Base-by-base conservation (phyloP, 768 basidiomycete species). In the Boletellus sp. region DNA sequence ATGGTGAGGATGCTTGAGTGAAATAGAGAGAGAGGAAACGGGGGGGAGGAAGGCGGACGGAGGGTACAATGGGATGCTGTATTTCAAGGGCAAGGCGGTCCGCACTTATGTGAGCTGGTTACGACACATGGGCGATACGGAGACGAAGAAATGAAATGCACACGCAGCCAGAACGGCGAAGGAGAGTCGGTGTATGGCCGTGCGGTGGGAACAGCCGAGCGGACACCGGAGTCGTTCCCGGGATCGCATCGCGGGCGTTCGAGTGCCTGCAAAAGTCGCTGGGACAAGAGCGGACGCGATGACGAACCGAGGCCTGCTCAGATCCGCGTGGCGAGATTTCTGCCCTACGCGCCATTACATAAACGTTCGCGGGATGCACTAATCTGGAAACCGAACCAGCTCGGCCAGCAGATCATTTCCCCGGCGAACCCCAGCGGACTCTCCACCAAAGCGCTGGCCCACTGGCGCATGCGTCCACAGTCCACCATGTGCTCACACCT, bases 71-170 rank as follows among this genome's bases (percentile, higher is more conserved):
- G 38, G 19, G 3, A 4, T 2, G 31, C 40, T 31, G 23, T 45
- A 38, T 61, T 62, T 66, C 37, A 52, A 62, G 28, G 52, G 22
- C 26, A 16, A 19, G 34, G n/a, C 2, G 23, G 55, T 48, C 47
- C 31, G 56, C 49, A 19, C 23, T 43, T 24, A 24, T 28, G n/a
- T 39, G 19, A 39, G 37, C 19, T 11, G 12, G 12, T 12, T 22
- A 22, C 38, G 20, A 39, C 20, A 20, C 20, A 39, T 28, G 28
- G 28, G 38, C 20, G 19, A 39, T 39, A 20, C 20, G 2, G 38
- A 11, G 20, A 20, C 20, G 5, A 19, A 38, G 20, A 3, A 20
- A 39, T 20, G 19, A 12, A 13, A 13, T 3, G 35, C 35, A n/a
- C 37, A 13, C 19, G 19, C 3, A n/a, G 36, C 28, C 28, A 37